phyloP scores from a whole-genome alignment of 306 rosid genomes.

The Oemleria cerasiformis region DNA sequence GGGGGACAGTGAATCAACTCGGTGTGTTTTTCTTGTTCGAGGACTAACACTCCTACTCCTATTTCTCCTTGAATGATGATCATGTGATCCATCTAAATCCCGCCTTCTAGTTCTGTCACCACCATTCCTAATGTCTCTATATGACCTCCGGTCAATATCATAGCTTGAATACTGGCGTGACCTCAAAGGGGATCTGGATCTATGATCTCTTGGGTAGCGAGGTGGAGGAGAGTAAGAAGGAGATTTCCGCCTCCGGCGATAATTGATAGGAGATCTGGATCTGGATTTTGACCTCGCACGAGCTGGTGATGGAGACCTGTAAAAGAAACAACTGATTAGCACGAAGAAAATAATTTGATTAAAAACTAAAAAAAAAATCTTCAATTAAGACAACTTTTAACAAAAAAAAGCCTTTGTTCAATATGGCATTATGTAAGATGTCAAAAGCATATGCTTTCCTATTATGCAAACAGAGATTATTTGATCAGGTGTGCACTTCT shows the following conservation, averaged over 20 bases:
- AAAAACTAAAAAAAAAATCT: background rate
- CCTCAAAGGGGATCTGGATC: conserved; percentile 84
- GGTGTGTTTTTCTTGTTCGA: conserved; percentile 47
- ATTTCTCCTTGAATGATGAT: conserved; percentile 55
- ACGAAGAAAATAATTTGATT: background rate
- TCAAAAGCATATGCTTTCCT: background rate
- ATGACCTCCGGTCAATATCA: conserved; percentile 58
- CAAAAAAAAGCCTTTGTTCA: background rate
- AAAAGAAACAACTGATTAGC: conserved; percentile 21
- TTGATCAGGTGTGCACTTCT: background rate
- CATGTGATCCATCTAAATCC: conserved; percentile 60
- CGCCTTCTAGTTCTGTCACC: conserved; percentile 67
- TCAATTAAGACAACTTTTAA: background rate
- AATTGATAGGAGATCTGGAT: conserved; percentile 80
- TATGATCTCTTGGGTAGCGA: conserved; percentile 51
- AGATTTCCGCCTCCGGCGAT: conserved; percentile 67
- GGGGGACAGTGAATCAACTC: conserved; percentile 65
- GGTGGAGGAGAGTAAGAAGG: conserved; percentile 80
- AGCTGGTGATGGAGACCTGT: conserved; percentile 75
- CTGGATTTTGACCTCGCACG: conserved; percentile 60
- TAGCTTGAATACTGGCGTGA: conserved; percentile 46
- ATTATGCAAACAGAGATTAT: conserved; percentile 1
- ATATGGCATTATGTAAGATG: background rate
- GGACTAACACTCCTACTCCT: conserved; percentile 80
- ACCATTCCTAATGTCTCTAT: conserved; percentile 62